These are phyloP conservation scores for Eimeria falciformis DNA, from an alignment of 169 alveolate species.

Conservation along the genomic window DNA sequence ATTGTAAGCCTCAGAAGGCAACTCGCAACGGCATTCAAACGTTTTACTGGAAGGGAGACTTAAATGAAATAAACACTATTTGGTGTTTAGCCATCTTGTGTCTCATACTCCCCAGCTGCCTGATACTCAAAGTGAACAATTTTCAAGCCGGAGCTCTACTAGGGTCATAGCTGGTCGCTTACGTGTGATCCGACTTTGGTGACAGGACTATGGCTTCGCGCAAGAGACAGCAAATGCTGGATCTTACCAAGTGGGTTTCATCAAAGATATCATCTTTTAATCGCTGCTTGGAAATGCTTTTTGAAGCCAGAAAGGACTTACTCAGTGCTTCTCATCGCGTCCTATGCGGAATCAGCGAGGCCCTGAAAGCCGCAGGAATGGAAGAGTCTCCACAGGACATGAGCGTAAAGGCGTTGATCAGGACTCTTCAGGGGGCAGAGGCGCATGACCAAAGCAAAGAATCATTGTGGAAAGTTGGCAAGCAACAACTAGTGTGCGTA, in stretches of 20 bases:
- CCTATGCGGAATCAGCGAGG: slow-evolving; percentile 23
- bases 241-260: slow-evolving; percentile 51
- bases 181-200: too few relatives aligned
- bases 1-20: slow-evolving; percentile 40
- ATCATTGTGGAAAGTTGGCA: slow-evolving; percentile 51
- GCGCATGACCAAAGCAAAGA: slow-evolving; percentile 12
- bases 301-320: slow-evolving; percentile 43
- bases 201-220: slow-evolving; percentile 50
- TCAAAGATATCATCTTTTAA: slow-evolving; percentile 24
- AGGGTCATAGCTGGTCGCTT: too few relatives aligned
- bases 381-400: background rate
- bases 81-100: too few relatives aligned
- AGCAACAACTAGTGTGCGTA: slow-evolving; percentile 49
- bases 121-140: too few relatives aligned
- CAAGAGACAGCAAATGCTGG: slow-evolving; percentile 32
- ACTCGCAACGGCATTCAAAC: too few relatives aligned
- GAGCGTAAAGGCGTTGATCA: background rate
- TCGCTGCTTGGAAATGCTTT: background rate
- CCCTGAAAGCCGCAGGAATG: background rate
- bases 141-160: too few relatives aligned
- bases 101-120: too few relatives aligned
- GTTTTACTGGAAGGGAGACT: too few relatives aligned
- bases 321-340: slow-evolving; percentile 30
- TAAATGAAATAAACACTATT: too few relatives aligned
- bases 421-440: slow-evolving; percentile 5